Evolutionary conservation across 2,329 filamentous ascomycete genomes (phyloP).

Genomic region (Chaetomium sp.): DNA sequence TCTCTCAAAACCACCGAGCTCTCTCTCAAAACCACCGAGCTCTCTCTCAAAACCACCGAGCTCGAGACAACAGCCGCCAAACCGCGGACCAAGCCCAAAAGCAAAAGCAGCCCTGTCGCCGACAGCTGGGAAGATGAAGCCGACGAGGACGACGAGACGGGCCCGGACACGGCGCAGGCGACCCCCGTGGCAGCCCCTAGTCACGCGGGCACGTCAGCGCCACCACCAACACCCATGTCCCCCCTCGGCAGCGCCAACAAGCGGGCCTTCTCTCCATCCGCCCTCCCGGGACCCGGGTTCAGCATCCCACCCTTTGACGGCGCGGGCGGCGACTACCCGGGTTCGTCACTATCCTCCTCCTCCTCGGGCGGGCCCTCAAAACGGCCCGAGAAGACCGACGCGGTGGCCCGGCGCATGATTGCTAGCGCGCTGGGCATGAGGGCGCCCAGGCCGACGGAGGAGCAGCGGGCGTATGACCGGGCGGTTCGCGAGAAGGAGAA

Average conservation of each 20-base stretch:
- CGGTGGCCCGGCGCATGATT: conserved; percentile 87
- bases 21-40: conserved; percentile 34
- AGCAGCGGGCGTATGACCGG: conserved; percentile 84
- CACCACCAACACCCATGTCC: conserved; percentile 68
- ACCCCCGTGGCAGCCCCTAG: conserved; percentile 17
- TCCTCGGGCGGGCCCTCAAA: conserved; percentile 21
- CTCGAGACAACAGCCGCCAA: conserved; percentile 21
- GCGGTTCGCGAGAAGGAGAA: conserved; percentile 83
- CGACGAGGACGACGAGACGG: conserved; percentile 18
- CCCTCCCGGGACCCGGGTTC: conserved; percentile 20
- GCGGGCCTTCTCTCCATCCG: conserved; percentile 35
- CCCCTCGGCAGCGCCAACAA: conserved; percentile 44
- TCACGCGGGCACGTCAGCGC: conserved; percentile 47
- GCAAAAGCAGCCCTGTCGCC: conserved; percentile 32
- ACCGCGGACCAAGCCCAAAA: conserved; percentile 20
- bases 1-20: conserved; percentile 34
- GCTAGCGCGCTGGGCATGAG: conserved; percentile 82
- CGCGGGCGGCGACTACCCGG: conserved; percentile 10
- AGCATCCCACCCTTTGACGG: conserved; percentile 25
- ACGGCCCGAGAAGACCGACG: conserved; percentile 89
- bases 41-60: conserved; percentile 31
- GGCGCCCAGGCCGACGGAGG: conserved; percentile 79
- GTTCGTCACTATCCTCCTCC: neutral
- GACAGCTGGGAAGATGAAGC: conserved; percentile 39
- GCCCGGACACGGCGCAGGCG: conserved; percentile 14